Evolutionary conservation across 1,139 yeast species (phyloP).

Genomic region (Hyphopichia pseudoburtonii): DNA sequence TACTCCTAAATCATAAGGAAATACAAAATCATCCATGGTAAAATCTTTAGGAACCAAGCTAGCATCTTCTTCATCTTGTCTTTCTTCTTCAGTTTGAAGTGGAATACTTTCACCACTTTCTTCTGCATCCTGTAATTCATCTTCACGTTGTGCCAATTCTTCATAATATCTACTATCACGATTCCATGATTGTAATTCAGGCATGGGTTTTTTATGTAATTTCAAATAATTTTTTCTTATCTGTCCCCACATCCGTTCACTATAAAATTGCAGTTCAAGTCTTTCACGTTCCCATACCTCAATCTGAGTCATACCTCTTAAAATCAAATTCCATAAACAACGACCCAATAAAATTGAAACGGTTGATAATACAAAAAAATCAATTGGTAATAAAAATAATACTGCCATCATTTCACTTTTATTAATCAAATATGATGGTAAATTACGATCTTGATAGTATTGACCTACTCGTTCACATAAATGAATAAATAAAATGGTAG

Average conservation of each 20-base stretch:
- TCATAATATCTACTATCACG: conserved; percentile 19
- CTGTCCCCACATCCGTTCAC: conserved; percentile 52
- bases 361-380: conserved; percentile 58
- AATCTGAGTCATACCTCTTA: conserved; percentile 84
- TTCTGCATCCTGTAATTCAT: conserved; percentile 8
- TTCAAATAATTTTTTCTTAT: conserved; percentile 46
- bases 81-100: conserved; percentile 11
- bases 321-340: conserved; percentile 54
- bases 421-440: conserved; percentile 61
- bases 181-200: conserved; percentile 51
- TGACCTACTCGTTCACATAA: conserved; percentile 39
- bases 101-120: conserved; percentile 8
- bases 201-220: conserved; percentile 46
- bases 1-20: conserved; percentile 80
- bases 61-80: conserved; percentile 7
- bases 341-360: conserved; percentile 60
- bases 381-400: conserved; percentile 54
- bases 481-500: conserved; percentile 48
- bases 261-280: conserved; percentile 60
- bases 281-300: conserved; percentile 93
- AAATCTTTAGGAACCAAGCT: conserved; percentile 30
- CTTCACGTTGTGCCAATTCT: conserved; percentile 12
- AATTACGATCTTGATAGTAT: conserved; percentile 52
- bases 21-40: conserved; percentile 58
- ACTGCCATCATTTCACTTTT: conserved; percentile 56